Evolutionary conservation across 345 rosid species (phyloP).

Genomic region (Aquilaria yunnanensis): DNA sequence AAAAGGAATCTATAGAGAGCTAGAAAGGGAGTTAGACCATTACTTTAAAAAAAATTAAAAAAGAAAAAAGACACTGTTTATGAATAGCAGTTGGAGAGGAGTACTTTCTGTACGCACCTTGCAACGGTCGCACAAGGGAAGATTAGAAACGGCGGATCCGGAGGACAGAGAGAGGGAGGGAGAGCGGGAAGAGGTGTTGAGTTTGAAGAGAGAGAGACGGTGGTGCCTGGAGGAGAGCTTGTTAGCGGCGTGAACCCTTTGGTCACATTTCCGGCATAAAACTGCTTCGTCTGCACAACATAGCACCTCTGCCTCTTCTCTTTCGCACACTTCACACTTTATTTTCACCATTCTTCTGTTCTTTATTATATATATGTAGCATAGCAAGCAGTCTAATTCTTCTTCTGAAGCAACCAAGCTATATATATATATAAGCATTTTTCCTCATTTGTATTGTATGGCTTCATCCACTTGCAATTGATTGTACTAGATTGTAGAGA

Average conservation of each 20-base stretch:
- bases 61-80: too few species aligned
- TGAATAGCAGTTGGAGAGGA: too few species aligned
- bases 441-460: too few species aligned
- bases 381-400: neutral
- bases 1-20: too few species aligned
- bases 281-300: constrained; percentile 34
- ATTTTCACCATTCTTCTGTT: constrained; percentile 15
- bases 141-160: constrained; percentile 11
- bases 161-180: constrained; percentile 15
- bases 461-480: too few species aligned
- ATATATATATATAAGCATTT: too few species aligned
- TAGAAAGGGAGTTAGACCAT: too few species aligned
- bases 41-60: too few species aligned
- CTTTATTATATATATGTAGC: constrained; percentile 8
- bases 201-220: constrained; percentile 20
- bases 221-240: constrained; percentile 23
- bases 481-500: too few species aligned
- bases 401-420: too few species aligned
- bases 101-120: constrained; percentile 8
- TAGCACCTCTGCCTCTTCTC: constrained; percentile 26
- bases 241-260: constrained; percentile 26
- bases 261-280: constrained; percentile 20
- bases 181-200: neutral
- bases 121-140: constrained; percentile 24
- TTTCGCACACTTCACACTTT: constrained; percentile 25